Conservation (phyloP, 2,329 filamentous ascomycete species). For the Cladosporium sp. region DNA sequence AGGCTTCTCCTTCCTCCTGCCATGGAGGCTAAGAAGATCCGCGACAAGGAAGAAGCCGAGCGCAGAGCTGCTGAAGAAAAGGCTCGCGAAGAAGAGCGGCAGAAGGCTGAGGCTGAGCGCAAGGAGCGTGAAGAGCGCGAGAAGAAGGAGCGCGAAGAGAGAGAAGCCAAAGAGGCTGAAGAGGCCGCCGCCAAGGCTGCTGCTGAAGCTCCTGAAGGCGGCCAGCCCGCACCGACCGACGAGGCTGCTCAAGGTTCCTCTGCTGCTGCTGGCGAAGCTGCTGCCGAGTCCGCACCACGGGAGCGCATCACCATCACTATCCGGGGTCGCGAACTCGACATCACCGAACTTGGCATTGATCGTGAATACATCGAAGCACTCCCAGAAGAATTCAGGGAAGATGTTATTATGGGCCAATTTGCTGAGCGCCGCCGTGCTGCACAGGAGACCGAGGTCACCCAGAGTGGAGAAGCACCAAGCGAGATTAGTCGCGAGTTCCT, state of each 20-base stretch:
- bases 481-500: conserved; percentile 92
- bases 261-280: conserved; percentile 31
- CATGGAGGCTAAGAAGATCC: conserved; percentile 70
- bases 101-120: conserved; percentile 54
- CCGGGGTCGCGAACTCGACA: conserved; percentile 79
- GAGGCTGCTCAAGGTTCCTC: conserved; percentile 50
- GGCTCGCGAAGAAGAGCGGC: conserved; percentile 55
- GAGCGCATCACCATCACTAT: conserved; percentile 73
- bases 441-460: conserved; percentile 52
- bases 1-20: conserved; percentile 74
- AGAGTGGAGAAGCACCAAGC: conserved; percentile 65
- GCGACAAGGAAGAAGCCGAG: conserved; percentile 61
- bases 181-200: conserved; percentile 30
- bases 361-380: conserved; percentile 91
- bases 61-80: conserved; percentile 59
- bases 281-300: conserved; percentile 41
- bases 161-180: conserved; percentile 42
- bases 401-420: conserved; percentile 88
- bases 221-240: conserved; percentile 53
- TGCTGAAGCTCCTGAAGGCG: conserved; percentile 36
- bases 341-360: conserved; percentile 91
- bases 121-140: conserved; percentile 49
- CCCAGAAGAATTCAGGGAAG: conserved; percentile 93
- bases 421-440: conserved; percentile 63
- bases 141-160: conserved; percentile 46